phyloP scores from a whole-genome alignment of 148 eudicot genomes.

The Talinum fruticosum region DNA sequence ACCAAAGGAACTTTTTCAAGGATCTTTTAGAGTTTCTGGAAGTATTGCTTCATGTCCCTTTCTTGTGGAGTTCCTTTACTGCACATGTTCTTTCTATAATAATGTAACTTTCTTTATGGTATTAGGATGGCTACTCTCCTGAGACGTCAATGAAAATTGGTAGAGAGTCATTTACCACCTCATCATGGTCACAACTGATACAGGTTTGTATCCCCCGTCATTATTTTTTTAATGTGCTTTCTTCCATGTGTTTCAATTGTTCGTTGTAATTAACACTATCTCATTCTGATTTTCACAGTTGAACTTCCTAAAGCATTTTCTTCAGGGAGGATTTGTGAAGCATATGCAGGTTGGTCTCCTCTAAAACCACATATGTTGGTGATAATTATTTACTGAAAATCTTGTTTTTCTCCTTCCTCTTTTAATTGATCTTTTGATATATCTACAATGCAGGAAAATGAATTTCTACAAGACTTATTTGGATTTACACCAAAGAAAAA shows the following conservation, averaged over 20 bases:
- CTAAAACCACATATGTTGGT: not conserved
- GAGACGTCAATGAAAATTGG: constrained; percentile 74
- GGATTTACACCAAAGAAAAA: constrained; percentile 71
- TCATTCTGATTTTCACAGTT: constrained; percentile 34
- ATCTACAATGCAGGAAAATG: constrained; percentile 55
- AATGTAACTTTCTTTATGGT: not conserved
- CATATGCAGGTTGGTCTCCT: constrained; percentile 76
- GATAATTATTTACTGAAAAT: not conserved
- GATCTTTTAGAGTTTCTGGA: constrained; percentile 71
- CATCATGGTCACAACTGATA: constrained; percentile 73
- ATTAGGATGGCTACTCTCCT: constrained; percentile 68
- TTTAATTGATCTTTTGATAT: not conserved
- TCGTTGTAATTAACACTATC: not conserved
- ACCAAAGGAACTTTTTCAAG: constrained; percentile 57
- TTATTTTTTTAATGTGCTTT: not conserved
- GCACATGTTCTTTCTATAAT: not conserved
- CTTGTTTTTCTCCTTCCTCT: not conserved
- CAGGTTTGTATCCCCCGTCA: constrained; percentile 44
- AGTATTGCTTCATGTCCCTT: constrained; percentile 35
- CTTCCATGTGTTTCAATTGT: not conserved
- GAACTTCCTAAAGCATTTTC: constrained; percentile 77
- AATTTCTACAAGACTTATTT: constrained; percentile 81
- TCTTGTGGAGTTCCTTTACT: not conserved
- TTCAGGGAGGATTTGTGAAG: constrained; percentile 80
- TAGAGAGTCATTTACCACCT: constrained; percentile 45